These are phyloP conservation scores for Colletotrichum cuscutae DNA, from an alignment of 2,329 filamentous ascomycete genomes.

Conservation along the genomic window DNA sequence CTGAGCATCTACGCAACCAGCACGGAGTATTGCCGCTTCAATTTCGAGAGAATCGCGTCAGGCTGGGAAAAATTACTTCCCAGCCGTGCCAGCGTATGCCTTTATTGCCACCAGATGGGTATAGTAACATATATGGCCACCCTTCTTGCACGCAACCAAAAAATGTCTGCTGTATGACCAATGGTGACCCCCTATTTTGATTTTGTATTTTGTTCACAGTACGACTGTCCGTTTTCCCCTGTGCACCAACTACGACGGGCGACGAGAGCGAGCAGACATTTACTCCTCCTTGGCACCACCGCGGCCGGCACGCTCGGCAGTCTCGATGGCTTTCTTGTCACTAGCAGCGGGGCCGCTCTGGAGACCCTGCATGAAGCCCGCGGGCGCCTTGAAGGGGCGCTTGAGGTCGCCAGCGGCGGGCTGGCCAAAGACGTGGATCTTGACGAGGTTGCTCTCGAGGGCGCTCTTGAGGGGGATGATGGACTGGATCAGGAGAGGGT, in stretches of 20 bases:
- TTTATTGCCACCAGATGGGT: background rate
- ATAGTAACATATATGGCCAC: background rate
- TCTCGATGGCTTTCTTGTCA: slow-evolving; percentile 89
- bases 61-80: background rate
- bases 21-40: background rate
- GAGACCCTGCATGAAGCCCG: slow-evolving; percentile 84
- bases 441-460: slow-evolving; percentile 94
- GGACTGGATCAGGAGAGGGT: slow-evolving; percentile 97
- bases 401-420: slow-evolving; percentile 91
- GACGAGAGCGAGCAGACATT: slow-evolving; percentile 28
- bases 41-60: background rate
- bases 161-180: background rate
- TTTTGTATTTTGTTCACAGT: slow-evolving; percentile 36
- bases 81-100: background rate
- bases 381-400: slow-evolving; percentile 90
- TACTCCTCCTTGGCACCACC: slow-evolving; percentile 80
- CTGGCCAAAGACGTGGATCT: slow-evolving; percentile 92
- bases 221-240: background rate
- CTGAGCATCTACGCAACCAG: slow-evolving; percentile 7
- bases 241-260: background rate
- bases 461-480: slow-evolving; percentile 98
- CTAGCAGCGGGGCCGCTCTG: slow-evolving; percentile 82
- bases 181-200: background rate
- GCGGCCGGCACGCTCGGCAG: slow-evolving; percentile 78
- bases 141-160: background rate